A percentile compares a stretch with the other conserved stretches of the same genome.
Conservation (phyloP, 805 yeast genomes). For the Suhomyces faveliae region DNA sequence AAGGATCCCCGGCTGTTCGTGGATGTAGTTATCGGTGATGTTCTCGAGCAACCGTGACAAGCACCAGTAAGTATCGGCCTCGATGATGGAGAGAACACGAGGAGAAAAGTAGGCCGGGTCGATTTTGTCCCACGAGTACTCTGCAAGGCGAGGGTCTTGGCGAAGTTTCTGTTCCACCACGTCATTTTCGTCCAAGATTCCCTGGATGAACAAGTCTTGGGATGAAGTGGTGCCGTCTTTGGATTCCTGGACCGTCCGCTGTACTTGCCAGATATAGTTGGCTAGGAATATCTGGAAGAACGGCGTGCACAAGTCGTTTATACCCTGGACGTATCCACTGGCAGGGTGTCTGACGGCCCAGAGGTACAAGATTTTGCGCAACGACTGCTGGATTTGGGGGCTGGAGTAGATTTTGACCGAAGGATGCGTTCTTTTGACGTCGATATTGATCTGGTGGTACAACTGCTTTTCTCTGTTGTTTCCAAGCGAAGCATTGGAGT, state of each 20-base stretch:
- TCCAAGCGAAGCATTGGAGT: constrained; percentile 15
- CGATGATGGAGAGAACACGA: constrained; percentile 65
- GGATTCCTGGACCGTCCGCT: constrained; percentile 18
- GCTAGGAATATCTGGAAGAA: constrained; percentile 82
- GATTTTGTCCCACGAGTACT: constrained; percentile 47
- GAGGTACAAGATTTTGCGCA: constrained; percentile 77
- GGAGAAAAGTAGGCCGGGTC: constrained; percentile 63
- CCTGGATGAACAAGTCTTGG: constrained; percentile 33
- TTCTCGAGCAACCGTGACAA: constrained; percentile 86
- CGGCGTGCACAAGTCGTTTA: constrained; percentile 91
- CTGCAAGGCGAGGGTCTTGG: constrained; percentile 23
- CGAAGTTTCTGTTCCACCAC: constrained; percentile 24
- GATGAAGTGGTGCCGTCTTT: constrained; percentile 14
- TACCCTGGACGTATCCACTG: constrained; percentile 96
- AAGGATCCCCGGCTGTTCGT: constrained; percentile 96
- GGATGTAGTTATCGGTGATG: constrained; percentile 94
- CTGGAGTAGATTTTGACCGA: constrained; percentile 68
- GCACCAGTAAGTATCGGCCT: constrained; percentile 98
- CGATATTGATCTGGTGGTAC: constrained; percentile 95
- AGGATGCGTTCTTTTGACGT: constrained; percentile 93
- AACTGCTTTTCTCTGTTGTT: constrained; percentile 58
- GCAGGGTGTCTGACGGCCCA: constrained; percentile 99
- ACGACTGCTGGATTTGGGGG: constrained; percentile 69
- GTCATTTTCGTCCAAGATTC: constrained; percentile 29
- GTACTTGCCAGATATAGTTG: constrained; percentile 54